phyloP scores from a whole-genome alignment of 164 flowering plant genomes.

The Tetrastigma voinierianum region DNA sequence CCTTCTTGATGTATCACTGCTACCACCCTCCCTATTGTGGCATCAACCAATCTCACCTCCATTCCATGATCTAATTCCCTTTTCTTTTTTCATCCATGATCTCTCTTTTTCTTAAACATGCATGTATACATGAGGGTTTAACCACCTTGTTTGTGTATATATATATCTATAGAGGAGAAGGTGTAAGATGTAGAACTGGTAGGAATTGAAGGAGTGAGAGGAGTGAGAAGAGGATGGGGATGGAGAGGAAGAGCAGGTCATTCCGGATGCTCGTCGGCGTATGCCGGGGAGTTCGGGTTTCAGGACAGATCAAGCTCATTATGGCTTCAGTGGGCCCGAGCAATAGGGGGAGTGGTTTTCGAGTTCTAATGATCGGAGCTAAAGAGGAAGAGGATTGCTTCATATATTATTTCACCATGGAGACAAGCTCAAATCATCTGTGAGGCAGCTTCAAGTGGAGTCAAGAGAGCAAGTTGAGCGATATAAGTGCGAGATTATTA shows the following conservation, averaged over 20 bases:
- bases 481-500: slow-evolving; percentile 45
- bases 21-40: too few species aligned
- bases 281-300: slow-evolving; percentile 38
- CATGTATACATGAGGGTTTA: too few species aligned
- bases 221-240: too few species aligned
- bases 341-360: slow-evolving; percentile 36
- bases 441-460: slow-evolving; percentile 83
- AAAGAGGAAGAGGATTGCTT: slow-evolving; percentile 77
- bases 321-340: slow-evolving; percentile 67
- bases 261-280: slow-evolving; percentile 41
- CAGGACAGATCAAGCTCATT: slow-evolving; percentile 39
- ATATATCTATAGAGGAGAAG: too few species aligned
- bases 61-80: too few species aligned
- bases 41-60: too few species aligned
- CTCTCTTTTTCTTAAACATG: too few species aligned
- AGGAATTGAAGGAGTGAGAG: too few species aligned
- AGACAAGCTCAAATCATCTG: slow-evolving; percentile 63
- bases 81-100: too few species aligned
- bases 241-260: slow-evolving; percentile 71
- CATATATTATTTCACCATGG: slow-evolving; percentile 58
- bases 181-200: too few species aligned
- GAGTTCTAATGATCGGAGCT: slow-evolving; percentile 48
- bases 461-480: slow-evolving; percentile 66
- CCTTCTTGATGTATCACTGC: too few species aligned
- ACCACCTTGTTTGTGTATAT: too few species aligned